A percentile compares a stretch with the other conserved stretches of the same genome.
These are phyloP conservation scores for Candida namnaoensis DNA, from an alignment of 805 yeast genomes.

Conservation along the genomic window DNA sequence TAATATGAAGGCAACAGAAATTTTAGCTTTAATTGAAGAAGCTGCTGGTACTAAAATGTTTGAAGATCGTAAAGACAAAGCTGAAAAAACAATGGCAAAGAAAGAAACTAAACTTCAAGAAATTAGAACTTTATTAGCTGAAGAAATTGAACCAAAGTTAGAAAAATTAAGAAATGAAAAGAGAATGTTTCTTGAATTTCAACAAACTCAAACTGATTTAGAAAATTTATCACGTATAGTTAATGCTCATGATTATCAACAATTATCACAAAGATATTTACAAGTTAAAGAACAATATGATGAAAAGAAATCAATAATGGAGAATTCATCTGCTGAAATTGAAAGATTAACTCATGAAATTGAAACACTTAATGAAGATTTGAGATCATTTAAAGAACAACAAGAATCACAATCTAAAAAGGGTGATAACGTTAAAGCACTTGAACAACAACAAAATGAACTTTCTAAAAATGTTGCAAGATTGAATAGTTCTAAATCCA, in stretches of 20 bases:
- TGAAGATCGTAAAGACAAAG: slow-evolving; percentile 88
- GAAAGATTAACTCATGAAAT: slow-evolving; percentile 48
- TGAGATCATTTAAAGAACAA: slow-evolving; percentile 40
- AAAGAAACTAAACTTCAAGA: slow-evolving; percentile 80
- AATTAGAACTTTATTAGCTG: slow-evolving; percentile 61
- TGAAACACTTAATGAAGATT: slow-evolving; percentile 47
- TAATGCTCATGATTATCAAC: slow-evolving; percentile 64
- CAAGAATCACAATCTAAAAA: slow-evolving; percentile 51
- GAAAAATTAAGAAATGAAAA: slow-evolving; percentile 76
- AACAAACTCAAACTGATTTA: slow-evolving; percentile 71
- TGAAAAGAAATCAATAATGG: slow-evolving; percentile 31
- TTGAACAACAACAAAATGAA: slow-evolving; percentile 49
- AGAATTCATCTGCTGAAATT: slow-evolving; percentile 32
- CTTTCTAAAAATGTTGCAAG: slow-evolving; percentile 61
- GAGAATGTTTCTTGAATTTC: slow-evolving; percentile 75
- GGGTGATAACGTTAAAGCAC: slow-evolving; percentile 49
- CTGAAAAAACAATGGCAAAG: slow-evolving; percentile 84
- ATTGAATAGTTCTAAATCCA: slow-evolving; percentile 50
- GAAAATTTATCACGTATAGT: slow-evolving; percentile 70
- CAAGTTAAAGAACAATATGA: slow-evolving; percentile 34
- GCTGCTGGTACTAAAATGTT: slow-evolving; percentile 97
- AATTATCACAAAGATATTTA: slow-evolving; percentile 29
- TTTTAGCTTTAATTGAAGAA: slow-evolving; percentile 86
- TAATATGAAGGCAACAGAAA: slow-evolving; percentile 91
- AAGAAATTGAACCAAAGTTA: slow-evolving; percentile 90